Evolutionary conservation across 2,329 filamentous ascomycete genomes (phyloP).

Genomic region (Cladosporium velox): DNA sequence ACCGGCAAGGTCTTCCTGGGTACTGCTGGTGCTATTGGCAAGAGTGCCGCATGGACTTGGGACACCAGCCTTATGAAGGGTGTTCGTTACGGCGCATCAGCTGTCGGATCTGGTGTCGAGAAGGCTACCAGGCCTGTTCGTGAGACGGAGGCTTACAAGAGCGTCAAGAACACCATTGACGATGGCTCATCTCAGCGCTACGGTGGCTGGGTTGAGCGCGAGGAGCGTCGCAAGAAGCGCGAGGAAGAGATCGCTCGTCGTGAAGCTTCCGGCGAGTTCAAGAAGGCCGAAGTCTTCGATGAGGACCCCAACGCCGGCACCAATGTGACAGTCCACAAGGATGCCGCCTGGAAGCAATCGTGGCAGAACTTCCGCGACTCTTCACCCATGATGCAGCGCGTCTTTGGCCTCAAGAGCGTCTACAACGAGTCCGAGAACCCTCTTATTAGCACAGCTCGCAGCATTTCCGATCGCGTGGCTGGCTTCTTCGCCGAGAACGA

Average conservation of each 20-base stretch:
- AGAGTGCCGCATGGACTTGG: conserved; percentile 95
- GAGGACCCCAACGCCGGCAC: conserved; percentile 94
- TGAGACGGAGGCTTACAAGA: conserved; percentile 91
- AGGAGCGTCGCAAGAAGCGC: conserved; percentile 80
- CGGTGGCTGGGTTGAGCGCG: conserved; percentile 94
- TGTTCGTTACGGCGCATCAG: conserved; percentile 79
- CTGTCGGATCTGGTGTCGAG: conserved; percentile 83
- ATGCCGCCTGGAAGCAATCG: conserved; percentile 96
- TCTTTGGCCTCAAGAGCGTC: conserved; percentile 81
- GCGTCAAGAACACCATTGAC: conserved; percentile 91
- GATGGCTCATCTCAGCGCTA: conserved; percentile 96
- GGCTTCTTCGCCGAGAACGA: conserved; percentile 99
- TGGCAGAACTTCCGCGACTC: conserved; percentile 94
- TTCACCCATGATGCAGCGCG: conserved; percentile 81
- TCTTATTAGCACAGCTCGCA: conserved; percentile 85
- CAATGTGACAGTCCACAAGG: conserved; percentile 93
- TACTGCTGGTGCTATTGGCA: conserved; percentile 83
- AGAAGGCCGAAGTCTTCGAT: conserved; percentile 62
- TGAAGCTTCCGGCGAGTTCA: conserved; percentile 39
- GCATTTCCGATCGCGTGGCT: conserved; percentile 88
- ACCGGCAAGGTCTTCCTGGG: conserved; percentile 79
- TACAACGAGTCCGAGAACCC: conserved; percentile 99
- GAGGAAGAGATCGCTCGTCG: conserved; percentile 67
- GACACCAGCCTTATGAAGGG: conserved; percentile 92
- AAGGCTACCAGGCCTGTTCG: conserved; percentile 93